Percentiles rank a stretch among this genome's conserved stretches.
Conservation (phyloP, 257 asterid genomes). For the Solanum ossicruentum region DNA sequence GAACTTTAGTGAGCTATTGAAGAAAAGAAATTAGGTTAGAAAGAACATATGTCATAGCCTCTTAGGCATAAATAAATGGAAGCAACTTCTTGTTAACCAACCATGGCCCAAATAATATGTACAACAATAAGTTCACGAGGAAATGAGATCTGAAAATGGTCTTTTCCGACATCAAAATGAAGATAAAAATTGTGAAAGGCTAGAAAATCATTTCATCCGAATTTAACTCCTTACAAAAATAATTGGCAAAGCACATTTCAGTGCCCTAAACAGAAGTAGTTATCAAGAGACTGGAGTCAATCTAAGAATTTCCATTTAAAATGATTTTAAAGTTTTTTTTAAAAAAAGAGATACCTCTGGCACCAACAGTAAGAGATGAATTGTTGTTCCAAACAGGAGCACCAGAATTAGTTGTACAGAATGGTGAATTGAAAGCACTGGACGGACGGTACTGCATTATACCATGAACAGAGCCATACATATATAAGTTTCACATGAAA, state of each 20-base stretch:
- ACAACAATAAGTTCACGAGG: background rate
- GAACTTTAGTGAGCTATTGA: background rate
- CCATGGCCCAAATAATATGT: background rate
- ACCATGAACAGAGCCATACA: background rate
- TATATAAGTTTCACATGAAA: background rate
- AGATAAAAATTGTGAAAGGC: background rate
- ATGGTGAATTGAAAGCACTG: slow-evolving; percentile 24
- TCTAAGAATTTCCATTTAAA: background rate
- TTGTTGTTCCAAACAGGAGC: slow-evolving; percentile 31
- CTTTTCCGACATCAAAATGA: background rate
- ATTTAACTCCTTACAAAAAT: background rate
- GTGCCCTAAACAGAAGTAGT: background rate
- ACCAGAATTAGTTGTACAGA: slow-evolving; percentile 25
- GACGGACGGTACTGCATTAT: slow-evolving; percentile 26
- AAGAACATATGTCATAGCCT: background rate
- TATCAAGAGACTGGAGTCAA: background rate
- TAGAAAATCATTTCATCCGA: background rate
- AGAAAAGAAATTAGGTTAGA: background rate
- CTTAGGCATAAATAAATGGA: background rate
- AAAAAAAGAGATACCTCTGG: slow-evolving; percentile 11
- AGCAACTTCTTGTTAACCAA: background rate
- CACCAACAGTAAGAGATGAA: slow-evolving; percentile 26
- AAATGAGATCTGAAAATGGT: background rate
- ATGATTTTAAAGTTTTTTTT: background rate
- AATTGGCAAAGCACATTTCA: background rate